Base-by-base conservation (phyloP, 2,329 filamentous ascomycete species). In the Fusarium longipes region DNA sequence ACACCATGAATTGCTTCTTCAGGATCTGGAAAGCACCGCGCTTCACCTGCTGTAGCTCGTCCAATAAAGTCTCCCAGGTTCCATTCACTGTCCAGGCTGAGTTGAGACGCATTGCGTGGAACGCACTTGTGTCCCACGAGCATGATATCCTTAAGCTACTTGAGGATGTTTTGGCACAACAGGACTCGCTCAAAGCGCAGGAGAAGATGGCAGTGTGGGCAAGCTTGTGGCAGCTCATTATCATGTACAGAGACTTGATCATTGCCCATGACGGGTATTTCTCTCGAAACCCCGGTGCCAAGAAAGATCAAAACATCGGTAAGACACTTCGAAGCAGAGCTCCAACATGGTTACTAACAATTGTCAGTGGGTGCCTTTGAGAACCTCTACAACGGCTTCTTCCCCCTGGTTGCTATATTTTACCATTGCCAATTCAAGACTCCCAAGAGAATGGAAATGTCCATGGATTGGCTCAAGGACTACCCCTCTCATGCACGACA, bases 1-100 rank as follows among this genome's bases (percentile, higher is more conserved):
- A 82, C 61, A 76, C 77, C 49, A 79, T 85, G 76, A 81, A 81
- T 64, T 83, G 81, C 73, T 81, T 84, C 76, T 84, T 83, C 72
- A 80, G 77, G 61, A 82, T 85, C 63, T 84, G 80, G 82, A 80
- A 79, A 57, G 79, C 80, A 18, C 73, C 76, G 8, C 75, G 75
- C 2, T 83, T 84, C 61, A 78, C 75, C 67, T 83, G 78, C 67
- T 75, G 75, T 22, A 78, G 78, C 56, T 78, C 78, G 3, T 73
- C 73, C 52, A 78, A 79, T 43, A 80, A 78, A 44, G 67, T 79
- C 33, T 74, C 73, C 42, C 75, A 66, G 10, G 73, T 82, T 4
- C 80, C 80, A 8, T 65, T 78, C n/a, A 79, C 78, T 20, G 78
- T 81, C 25, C 79, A 81, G 55, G 78, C 78, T 18, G 77, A 80